Evolutionary conservation across 768 basidiomycete species (phyloP).

Genomic region (Xerocomus brunneocitrinus): DNA sequence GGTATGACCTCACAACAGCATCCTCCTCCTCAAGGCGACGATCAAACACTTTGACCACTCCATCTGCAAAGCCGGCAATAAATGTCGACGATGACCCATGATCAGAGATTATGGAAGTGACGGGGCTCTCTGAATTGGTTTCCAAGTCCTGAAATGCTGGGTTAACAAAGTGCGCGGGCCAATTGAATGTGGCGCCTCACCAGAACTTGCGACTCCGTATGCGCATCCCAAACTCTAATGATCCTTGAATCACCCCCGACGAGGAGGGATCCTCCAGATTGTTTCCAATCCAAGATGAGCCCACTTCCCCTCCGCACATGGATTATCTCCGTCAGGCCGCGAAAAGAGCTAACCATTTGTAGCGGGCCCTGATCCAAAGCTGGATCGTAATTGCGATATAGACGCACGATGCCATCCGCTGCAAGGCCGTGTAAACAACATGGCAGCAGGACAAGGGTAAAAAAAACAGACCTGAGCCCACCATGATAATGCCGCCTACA

Average conservation of each 20-base stretch:
- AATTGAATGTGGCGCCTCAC: slow-evolving; percentile 39
- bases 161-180: neutral
- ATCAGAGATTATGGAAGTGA: slow-evolving; percentile 82
- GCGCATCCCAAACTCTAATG: slow-evolving; percentile 93
- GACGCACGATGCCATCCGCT: slow-evolving; percentile 91
- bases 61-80: slow-evolving; percentile 90
- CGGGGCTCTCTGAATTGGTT: slow-evolving; percentile 85
- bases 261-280: slow-evolving; percentile 77
- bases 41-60: slow-evolving; percentile 86
- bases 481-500: slow-evolving; percentile 83
- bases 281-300: slow-evolving; percentile 91
- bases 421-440: slow-evolving; percentile 3
- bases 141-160: slow-evolving; percentile 63
- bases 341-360: slow-evolving; percentile 92
- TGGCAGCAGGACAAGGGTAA: neutral
- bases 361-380: slow-evolving; percentile 64
- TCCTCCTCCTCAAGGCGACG: slow-evolving; percentile 81
- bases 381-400: slow-evolving; percentile 90
- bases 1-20: slow-evolving; percentile 73
- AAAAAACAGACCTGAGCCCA: slow-evolving; percentile 66
- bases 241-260: slow-evolving; percentile 87
- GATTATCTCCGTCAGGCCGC: slow-evolving; percentile 76
- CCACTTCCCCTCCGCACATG: slow-evolving; percentile 76
- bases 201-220: slow-evolving; percentile 73
- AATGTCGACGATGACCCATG: slow-evolving; percentile 73